Evolutionary conservation across 2,329 filamentous ascomycete species (phyloP).

Genomic region (Mycosphaerella sp.): DNA sequence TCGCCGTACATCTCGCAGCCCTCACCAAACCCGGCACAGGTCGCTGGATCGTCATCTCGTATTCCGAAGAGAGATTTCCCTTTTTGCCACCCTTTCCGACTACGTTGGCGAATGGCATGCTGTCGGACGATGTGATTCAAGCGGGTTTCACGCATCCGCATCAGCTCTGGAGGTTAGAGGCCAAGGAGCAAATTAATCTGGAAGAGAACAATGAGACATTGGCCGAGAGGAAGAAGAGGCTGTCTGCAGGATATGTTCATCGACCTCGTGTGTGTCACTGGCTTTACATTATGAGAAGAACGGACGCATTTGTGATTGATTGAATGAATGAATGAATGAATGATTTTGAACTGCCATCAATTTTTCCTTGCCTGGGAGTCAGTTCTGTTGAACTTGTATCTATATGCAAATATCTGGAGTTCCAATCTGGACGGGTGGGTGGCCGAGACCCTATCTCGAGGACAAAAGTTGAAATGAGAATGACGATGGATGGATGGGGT

Average conservation of each 20-base stretch:
- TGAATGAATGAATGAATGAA: slow-evolving; percentile 2
- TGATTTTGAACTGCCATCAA: too few species aligned
- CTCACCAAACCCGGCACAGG: slow-evolving; percentile 33
- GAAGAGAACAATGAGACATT: slow-evolving; percentile 21
- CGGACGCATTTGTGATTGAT: slow-evolving; percentile 24
- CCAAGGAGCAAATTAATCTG: slow-evolving; percentile 29
- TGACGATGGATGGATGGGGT: slow-evolving; percentile 16
- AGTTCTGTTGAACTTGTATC: background rate
- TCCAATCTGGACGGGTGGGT: too few species aligned
- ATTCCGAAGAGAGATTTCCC: slow-evolving; percentile 37
- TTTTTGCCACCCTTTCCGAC: slow-evolving; percentile 28
- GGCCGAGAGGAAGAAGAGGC: slow-evolving; percentile 23
- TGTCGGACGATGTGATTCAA: slow-evolving; percentile 25
- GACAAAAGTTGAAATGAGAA: slow-evolving; percentile 7
- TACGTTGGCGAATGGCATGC: slow-evolving; percentile 22
- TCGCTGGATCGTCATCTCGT: slow-evolving; percentile 38
- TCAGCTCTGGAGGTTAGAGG: slow-evolving; percentile 34
- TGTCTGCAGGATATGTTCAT: slow-evolving; percentile 26
- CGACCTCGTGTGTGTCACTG: slow-evolving; percentile 35
- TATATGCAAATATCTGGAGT: too few species aligned
- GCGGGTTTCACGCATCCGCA: slow-evolving; percentile 35
- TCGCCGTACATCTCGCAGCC: slow-evolving; percentile 38
- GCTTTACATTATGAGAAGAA: slow-evolving; percentile 37
- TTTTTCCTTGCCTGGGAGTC: background rate
- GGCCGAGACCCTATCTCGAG: slow-evolving; percentile 23